These are phyloP conservation scores for Lathyrus aphaca DNA, from an alignment of 306 rosid species.

Conservation along the genomic window DNA sequence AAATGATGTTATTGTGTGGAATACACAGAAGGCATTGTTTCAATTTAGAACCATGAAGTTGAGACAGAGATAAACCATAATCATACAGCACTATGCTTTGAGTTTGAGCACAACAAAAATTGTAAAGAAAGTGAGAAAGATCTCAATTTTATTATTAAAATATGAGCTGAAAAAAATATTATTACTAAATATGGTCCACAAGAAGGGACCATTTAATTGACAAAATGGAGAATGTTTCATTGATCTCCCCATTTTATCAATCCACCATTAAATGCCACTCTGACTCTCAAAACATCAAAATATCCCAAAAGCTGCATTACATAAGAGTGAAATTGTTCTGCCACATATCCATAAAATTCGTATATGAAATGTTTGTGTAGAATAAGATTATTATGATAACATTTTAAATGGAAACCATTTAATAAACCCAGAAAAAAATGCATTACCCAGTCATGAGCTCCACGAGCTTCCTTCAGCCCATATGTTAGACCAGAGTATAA, in stretches of 20 bases:
- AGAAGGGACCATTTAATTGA: constrained; percentile 2
- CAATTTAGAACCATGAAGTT: not conserved
- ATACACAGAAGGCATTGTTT: not conserved
- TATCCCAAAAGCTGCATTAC: not conserved
- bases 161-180: not conserved
- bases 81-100: not conserved
- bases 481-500: constrained; percentile 90
- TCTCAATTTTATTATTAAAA: not conserved
- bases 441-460: constrained; percentile 90
- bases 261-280: no score
- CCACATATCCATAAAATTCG: not conserved
- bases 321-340: constrained; percentile 1
- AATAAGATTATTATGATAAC: not conserved
- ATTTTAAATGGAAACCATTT: not conserved
- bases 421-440: not conserved
- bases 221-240: not conserved
- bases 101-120: not conserved
- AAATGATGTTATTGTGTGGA: not conserved
- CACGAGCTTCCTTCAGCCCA: constrained; percentile 90
- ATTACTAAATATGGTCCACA: not conserved
- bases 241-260: no score
- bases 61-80: not conserved
- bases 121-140: not conserved
- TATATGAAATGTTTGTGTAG: not conserved
- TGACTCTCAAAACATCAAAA: no score